Conservation (phyloP, 2,329 filamentous ascomycete species). For the Capronia coronata region DNA sequence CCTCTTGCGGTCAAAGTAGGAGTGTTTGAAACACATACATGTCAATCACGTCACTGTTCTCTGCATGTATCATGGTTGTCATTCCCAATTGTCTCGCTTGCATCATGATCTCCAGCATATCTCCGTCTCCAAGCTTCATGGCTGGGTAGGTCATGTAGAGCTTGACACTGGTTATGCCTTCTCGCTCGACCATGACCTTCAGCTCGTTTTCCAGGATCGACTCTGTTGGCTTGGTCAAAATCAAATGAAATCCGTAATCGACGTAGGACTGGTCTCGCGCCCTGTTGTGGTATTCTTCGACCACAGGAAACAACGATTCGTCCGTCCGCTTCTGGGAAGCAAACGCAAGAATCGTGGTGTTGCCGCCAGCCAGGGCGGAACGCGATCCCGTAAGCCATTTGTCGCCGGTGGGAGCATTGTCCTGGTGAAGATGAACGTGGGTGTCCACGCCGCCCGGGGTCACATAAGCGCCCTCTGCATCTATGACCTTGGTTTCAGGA, state of each 20-base stretch:
- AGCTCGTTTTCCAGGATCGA: slow-evolving; percentile 37
- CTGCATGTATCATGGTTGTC: slow-evolving; percentile 45
- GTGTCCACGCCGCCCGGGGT: slow-evolving; percentile 45
- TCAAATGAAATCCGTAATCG: slow-evolving; percentile 50
- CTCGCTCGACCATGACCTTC: slow-evolving; percentile 33
- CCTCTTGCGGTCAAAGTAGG: no score
- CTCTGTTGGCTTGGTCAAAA: slow-evolving; percentile 33
- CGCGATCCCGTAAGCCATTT: slow-evolving; percentile 47
- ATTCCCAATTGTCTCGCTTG: slow-evolving; percentile 37
- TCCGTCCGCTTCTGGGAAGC: slow-evolving; percentile 48
- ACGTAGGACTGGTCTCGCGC: slow-evolving; percentile 45
- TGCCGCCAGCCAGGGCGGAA: slow-evolving; percentile 53
- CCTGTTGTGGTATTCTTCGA: slow-evolving; percentile 45
- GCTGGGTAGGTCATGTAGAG: slow-evolving; percentile 45
- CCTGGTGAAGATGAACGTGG: slow-evolving; percentile 46
- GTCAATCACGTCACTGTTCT: slow-evolving; percentile 43
- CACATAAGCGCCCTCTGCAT: slow-evolving; percentile 35
- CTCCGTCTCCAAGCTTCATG: slow-evolving; percentile 37
- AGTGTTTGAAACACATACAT: slow-evolving; percentile 22
- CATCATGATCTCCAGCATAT: slow-evolving; percentile 42
- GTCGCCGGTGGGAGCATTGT: slow-evolving; percentile 41
- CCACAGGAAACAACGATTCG: slow-evolving; percentile 41
- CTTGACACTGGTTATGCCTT: slow-evolving; percentile 42
- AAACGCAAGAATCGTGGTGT: slow-evolving; percentile 54
- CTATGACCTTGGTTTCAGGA: slow-evolving; percentile 36